Base-by-base conservation (phyloP, 140 eudicot species). In the Artemisia princeps region DNA sequence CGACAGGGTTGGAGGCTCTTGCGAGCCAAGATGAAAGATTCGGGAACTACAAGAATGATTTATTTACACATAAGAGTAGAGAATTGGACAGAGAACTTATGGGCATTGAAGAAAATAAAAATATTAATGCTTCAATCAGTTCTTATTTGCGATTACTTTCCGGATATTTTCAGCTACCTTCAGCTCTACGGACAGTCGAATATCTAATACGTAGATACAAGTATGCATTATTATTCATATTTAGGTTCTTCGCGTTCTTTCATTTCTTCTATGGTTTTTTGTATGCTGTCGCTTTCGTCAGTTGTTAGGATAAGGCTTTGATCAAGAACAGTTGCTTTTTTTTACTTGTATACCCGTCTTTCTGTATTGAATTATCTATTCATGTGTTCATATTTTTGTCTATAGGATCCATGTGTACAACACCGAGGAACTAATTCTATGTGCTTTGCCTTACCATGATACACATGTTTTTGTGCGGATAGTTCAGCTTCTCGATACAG, bases 151-250 rank as follows among this genome's bases (percentile, higher is more conserved):
- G 89, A 78, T 71, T 92, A 50, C 67, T 92, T 23, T 88, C 98
- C 0, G 98, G 98, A 67, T 69, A 85, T 72, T 77, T 92, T 40
- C 75, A 76, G 62, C 68, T 71, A 33, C 76, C 77, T 53, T 79
- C 95, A 15, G 87, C 96, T 6, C 64, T 82, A 26, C 82, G 78
- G 80, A 88, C 96, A 5, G 72, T 92, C 7, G 98, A 92, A 83
- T 92, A 88, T 76, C 80, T 92, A 69, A 83, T 92, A 33, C 96
- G 96, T 65, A 80, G 98, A 83, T 92, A 85, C 84, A 88, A 88
- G 95, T 90, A 84, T 76, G 84, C 48, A 40, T 17, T 45, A 15
- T 12, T 23, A n/a, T 62, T 62, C 49, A 57, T 44, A 24, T 14
- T 24, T 42, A 10, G 45, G 30, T 59, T 58, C 70, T 54, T 68